phyloP scores from a whole-genome alignment of 2,329 filamentous ascomycete species.

The Zymoseptoria tritici region DNA sequence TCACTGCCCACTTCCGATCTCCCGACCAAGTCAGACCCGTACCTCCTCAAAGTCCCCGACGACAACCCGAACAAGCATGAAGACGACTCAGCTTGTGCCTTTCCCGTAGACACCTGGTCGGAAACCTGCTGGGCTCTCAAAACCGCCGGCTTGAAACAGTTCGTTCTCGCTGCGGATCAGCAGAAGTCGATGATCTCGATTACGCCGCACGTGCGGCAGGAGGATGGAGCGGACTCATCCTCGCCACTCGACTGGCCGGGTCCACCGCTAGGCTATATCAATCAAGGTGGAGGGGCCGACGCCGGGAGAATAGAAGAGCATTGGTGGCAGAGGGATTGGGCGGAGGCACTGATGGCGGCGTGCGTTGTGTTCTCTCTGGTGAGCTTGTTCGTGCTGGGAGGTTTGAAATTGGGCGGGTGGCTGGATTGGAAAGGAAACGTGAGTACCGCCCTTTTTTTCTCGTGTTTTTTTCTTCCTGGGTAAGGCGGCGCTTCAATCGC shows the following conservation, averaged over 20 bases:
- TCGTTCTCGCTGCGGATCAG: not conserved
- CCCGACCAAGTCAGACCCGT: not conserved
- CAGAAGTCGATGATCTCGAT: not conserved
- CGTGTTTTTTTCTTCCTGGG: not conserved
- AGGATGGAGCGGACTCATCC: not conserved
- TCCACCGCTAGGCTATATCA: too few species aligned
- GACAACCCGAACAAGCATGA: not conserved
- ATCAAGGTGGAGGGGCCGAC: too few species aligned
- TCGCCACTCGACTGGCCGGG: too few species aligned
- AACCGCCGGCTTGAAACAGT: too few species aligned
- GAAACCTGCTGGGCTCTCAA: not conserved
- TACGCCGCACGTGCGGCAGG: not conserved
- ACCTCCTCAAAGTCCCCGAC: conserved; percentile 2
- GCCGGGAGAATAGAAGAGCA: not conserved
- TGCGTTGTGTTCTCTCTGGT: not conserved
- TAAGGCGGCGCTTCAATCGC: too few species aligned
- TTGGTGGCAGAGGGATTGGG: not conserved
- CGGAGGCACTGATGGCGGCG: not conserved
- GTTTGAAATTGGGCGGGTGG: not conserved
- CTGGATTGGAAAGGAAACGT: not conserved
- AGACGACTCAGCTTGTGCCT: not conserved
- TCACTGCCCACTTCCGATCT: not conserved
- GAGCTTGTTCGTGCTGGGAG: not conserved
- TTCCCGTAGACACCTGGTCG: too few species aligned
- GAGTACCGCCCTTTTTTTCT: not conserved